Base-by-base conservation (phyloP, 2,329 filamentous ascomycete species). In the Ascochyta koolunga region DNA sequence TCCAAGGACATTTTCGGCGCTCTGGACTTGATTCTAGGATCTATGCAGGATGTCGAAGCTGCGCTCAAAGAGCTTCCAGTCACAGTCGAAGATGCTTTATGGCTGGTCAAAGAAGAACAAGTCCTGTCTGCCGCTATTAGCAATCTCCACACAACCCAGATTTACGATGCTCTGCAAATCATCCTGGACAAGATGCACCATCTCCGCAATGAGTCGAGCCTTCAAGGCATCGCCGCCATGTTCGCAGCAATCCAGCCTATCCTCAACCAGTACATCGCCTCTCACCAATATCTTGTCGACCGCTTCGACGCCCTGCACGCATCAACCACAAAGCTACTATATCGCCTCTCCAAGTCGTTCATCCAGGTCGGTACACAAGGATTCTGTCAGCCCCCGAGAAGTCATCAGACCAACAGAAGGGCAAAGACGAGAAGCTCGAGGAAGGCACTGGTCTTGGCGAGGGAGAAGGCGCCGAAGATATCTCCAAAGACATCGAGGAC, bases 401-500 rank as follows among this genome's bases (percentile, higher is more conserved):
- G 64, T 86, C 86, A 2, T 60, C 61, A 15, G 72, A 90, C 35
- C 85, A 88, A 42, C 85, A 88, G 51, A 82, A 86, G 44, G 86
- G 85, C 18, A 84, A 90, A 54, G 83, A 85, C 21, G 90, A 93
- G 11, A 89, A 96, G 65, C 80, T 97, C 25, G 93, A 99, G 75
- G 87, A 86, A 32, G 96, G 96, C 15, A 98, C 93, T 10, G 96
- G 95, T 29, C 86, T 99, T 21, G 96, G 95, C 18, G 95, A 97
- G 39, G 96, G 95, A 10, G 90, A 97, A 74, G 96, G 93, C 16
- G 93, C 89, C 4, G 93, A 99, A 71, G 93, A 99, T 74, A 98
- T 99, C 61, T 98, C 93, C 76, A 98, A 99, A 72, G 95, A 99
- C 68, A 89, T 99, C 40, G 86, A 90, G 59, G 89, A 93, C 15